These are phyloP conservation scores for Paxillus rubicundulus DNA, from an alignment of 768 basidiomycete genomes.

Conservation along the genomic window DNA sequence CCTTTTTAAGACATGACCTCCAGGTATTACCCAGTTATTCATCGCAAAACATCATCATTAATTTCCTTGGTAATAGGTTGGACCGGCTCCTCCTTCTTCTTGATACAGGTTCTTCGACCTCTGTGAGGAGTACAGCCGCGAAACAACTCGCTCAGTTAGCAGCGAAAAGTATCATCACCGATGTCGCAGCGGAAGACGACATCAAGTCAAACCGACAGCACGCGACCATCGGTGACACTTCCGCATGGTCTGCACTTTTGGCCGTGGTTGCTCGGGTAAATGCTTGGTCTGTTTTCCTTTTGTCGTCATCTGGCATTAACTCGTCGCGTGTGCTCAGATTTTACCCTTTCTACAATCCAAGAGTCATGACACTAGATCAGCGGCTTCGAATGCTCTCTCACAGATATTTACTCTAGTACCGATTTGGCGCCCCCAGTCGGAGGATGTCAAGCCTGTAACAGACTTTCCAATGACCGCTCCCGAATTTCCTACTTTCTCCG, in stretches of 20 bases:
- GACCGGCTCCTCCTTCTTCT: slow-evolving; percentile 95
- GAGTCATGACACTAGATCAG: slow-evolving; percentile 87
- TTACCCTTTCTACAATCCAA: slow-evolving; percentile 89
- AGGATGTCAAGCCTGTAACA: slow-evolving; percentile 21
- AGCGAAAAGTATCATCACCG: slow-evolving; percentile 77
- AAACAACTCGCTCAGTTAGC: slow-evolving; percentile 94
- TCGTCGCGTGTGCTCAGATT: slow-evolving; percentile 48
- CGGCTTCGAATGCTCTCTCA: slow-evolving; percentile 85
- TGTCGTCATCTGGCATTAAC: background rate
- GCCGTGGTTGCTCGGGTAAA: slow-evolving; percentile 85
- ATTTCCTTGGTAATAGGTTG: slow-evolving; percentile 52
- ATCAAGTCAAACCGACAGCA: slow-evolving; percentile 60
- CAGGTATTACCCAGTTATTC: slow-evolving; percentile 41
- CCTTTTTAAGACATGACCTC: slow-evolving; percentile 70
- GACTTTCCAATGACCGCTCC: slow-evolving; percentile 38
- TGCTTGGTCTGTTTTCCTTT: background rate
- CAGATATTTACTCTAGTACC: slow-evolving; percentile 85
- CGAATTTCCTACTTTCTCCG: slow-evolving; percentile 73
- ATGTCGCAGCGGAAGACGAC: slow-evolving; percentile 79
- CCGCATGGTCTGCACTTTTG: slow-evolving; percentile 89
- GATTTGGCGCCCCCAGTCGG: slow-evolving; percentile 54
- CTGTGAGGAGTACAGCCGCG: slow-evolving; percentile 92
- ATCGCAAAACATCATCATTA: background rate
- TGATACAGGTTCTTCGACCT: slow-evolving; percentile 89
- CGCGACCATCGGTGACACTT: slow-evolving; percentile 56